Base-by-base conservation (phyloP, 345 rosid genomes). In the Firmiana major region DNA sequence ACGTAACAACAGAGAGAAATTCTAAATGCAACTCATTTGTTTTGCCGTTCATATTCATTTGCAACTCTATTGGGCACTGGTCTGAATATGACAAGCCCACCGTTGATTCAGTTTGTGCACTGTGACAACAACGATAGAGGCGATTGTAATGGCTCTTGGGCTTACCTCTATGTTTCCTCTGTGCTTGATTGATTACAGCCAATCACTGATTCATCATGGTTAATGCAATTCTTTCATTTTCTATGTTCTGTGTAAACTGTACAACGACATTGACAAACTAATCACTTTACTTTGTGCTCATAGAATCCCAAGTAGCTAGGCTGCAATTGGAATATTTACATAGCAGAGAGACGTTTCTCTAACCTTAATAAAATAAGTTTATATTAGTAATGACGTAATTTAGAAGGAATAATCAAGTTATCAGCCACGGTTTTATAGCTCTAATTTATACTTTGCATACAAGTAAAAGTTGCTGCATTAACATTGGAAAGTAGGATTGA, bases 91-190 rank as follows among this genome's bases (percentile, higher is more conserved):
- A 31, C 34, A 31, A 31, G 34, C 34, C 34, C 34, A 31, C 3
- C 0, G 34, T 31, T 31, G 34, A 31, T 31, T 31, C 87, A 83
- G 65, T 74, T 84, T 67, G 43, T 71, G 78, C 86, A 78, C 6
- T 78, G 67, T 63, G 81, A 81, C 21, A 81, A 71, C 42, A 77
- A 71, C 58, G 76, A 78, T 28, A 81, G 84, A 86, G 16, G 17
- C 8, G 80, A 70, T 28, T 46, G 71, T 54, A 78, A 62, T 42
- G 63, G 51, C 55, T 48, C 77, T 13, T 88, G 90, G 86, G 91
- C 86, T 65, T 77, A 83, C 28, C 73, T 84, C 22, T 87, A 71
- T 67, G 79, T 78, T 64, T 83, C 87, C 36, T 84, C 85, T 24
- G 78, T 74, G 71, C 75, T 86, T 26, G 85, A 87, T 5, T 85